Evolutionary conservation across 768 basidiomycete species (phyloP).

Genomic region (Hypsizygus marmoreus): DNA sequence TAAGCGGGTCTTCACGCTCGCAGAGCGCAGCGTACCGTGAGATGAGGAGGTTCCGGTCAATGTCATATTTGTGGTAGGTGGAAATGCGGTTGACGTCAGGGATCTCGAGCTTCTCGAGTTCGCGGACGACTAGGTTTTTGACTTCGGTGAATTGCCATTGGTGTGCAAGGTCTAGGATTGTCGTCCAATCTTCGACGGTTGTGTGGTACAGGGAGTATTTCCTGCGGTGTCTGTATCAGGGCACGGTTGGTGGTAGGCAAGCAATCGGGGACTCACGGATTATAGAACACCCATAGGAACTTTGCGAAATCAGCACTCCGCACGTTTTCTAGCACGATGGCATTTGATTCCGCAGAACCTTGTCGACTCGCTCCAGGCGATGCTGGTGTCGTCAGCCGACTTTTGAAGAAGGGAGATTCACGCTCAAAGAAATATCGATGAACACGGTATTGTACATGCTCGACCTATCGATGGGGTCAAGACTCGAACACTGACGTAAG

Average conservation of each 20-base stretch:
- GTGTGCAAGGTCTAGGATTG: slow-evolving; percentile 58
- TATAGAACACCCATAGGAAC: slow-evolving; percentile 61
- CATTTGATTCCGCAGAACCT: slow-evolving; percentile 40
- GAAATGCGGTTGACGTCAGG: slow-evolving; percentile 53
- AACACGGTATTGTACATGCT: slow-evolving; percentile 51
- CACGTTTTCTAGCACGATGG: slow-evolving; percentile 47
- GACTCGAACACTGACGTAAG: slow-evolving; percentile 29
- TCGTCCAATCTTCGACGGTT: slow-evolving; percentile 52
- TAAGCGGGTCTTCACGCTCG: slow-evolving; percentile 49
- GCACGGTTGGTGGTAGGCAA: background rate
- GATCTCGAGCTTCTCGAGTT: slow-evolving; percentile 52
- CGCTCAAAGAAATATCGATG: slow-evolving; percentile 57
- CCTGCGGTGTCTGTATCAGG: slow-evolving; percentile 31
- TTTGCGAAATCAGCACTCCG: slow-evolving; percentile 40
- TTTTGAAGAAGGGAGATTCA: slow-evolving; percentile 49
- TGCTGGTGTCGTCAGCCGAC: slow-evolving; percentile 32
- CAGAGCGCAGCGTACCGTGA: slow-evolving; percentile 60
- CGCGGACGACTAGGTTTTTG: slow-evolving; percentile 56
- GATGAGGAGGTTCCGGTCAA: slow-evolving; percentile 50
- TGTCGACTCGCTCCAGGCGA: slow-evolving; percentile 30
- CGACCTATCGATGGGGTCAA: slow-evolving; percentile 47
- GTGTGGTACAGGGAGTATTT: slow-evolving; percentile 59
- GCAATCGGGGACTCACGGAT: slow-evolving; percentile 37
- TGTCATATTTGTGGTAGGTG: slow-evolving; percentile 53
- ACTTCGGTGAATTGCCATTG: slow-evolving; percentile 60